Conservation (phyloP, 2,329 filamentous ascomycete species). For the Pseudopyricularia cyperi region DNA sequence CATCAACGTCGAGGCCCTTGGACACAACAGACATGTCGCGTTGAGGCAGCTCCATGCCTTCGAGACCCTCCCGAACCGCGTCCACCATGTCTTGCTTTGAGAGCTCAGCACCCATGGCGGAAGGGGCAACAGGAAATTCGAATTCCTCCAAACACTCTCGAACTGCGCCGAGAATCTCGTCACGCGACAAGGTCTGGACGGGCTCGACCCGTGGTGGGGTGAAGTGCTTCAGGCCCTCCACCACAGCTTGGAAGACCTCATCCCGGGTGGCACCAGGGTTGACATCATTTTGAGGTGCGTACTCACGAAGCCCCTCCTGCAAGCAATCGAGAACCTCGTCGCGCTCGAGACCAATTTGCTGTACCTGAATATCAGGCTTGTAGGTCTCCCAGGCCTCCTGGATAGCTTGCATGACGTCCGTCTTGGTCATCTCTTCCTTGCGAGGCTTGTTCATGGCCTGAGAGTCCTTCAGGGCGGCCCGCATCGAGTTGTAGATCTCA, state of each 20-base stretch:
- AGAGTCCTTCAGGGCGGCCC: constrained; percentile 56
- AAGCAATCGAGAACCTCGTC: constrained; percentile 83
- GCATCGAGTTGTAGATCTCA: constrained; percentile 76
- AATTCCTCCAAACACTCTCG: constrained; percentile 79
- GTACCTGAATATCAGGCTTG: constrained; percentile 83
- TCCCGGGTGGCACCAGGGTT: constrained; percentile 58
- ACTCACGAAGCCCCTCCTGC: constrained; percentile 71
- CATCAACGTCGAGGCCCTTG: constrained; percentile 19
- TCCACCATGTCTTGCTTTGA: constrained; percentile 50
- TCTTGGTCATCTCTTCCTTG: constrained; percentile 48
- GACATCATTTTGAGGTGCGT: constrained; percentile 40
- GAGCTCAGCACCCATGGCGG: constrained; percentile 38
- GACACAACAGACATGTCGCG: constrained; percentile 15
- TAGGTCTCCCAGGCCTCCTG: constrained; percentile 88
- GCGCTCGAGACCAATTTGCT: constrained; percentile 79
- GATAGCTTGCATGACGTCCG: constrained; percentile 78
- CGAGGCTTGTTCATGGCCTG: constrained; percentile 30
- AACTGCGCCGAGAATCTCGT: constrained; percentile 74
- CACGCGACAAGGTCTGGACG: constrained; percentile 56
- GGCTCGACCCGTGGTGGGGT: constrained; percentile 59
- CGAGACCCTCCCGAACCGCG: constrained; percentile 48
- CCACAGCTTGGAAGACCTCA: constrained; percentile 73
- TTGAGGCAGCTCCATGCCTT: constrained; percentile 31
- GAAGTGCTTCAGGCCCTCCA: constrained; percentile 76
- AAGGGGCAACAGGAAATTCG: constrained; percentile 54